phyloP scores from a whole-genome alignment of 352 stramenopile species.

The Phytophthora parvispora region DNA sequence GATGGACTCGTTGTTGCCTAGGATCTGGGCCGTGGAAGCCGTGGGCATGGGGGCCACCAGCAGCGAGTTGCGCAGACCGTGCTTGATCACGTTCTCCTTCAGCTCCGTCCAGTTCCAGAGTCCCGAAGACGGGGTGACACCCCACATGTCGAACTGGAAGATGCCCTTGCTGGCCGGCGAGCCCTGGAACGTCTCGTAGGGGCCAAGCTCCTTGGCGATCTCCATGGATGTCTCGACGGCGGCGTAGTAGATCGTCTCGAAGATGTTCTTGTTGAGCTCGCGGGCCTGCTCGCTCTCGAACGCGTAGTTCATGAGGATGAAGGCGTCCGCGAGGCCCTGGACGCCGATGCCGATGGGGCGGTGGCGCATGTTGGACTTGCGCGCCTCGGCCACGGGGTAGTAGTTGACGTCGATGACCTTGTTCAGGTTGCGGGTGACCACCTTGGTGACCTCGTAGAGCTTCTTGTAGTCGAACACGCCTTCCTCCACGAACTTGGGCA shows the following conservation, averaged over 20 bases:
- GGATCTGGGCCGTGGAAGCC: slow-evolving; percentile 99
- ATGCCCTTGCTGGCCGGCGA: slow-evolving; percentile 97
- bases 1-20: slow-evolving; percentile 99
- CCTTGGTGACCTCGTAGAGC: slow-evolving; percentile 96
- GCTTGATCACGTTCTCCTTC: slow-evolving; percentile 94
- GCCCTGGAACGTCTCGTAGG: slow-evolving; percentile 98
- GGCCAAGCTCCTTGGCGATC: slow-evolving; percentile 93
- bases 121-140: slow-evolving; percentile 91
- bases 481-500: slow-evolving; percentile 96
- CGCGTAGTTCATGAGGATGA: slow-evolving; percentile 97
- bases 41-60: slow-evolving; percentile 99
- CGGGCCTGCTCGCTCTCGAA: slow-evolving; percentile 96
- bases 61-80: slow-evolving; percentile 99
- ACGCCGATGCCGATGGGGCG: slow-evolving; percentile 99
- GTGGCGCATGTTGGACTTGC: slow-evolving; percentile 97
- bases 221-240: slow-evolving; percentile 97
- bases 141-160: slow-evolving; percentile 99
- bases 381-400: slow-evolving; percentile 95
- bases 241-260: slow-evolving; percentile 99
- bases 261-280: slow-evolving; percentile 99
- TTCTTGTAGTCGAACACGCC: slow-evolving; percentile 97
- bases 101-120: slow-evolving; percentile 98
- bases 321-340: slow-evolving; percentile 98
- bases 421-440: slow-evolving; percentile 99
- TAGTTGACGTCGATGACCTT: slow-evolving; percentile 99